These are phyloP conservation scores for Talaromyces wortmannii DNA, from an alignment of 495 filamentous ascomycete species.

Conservation along the genomic window DNA sequence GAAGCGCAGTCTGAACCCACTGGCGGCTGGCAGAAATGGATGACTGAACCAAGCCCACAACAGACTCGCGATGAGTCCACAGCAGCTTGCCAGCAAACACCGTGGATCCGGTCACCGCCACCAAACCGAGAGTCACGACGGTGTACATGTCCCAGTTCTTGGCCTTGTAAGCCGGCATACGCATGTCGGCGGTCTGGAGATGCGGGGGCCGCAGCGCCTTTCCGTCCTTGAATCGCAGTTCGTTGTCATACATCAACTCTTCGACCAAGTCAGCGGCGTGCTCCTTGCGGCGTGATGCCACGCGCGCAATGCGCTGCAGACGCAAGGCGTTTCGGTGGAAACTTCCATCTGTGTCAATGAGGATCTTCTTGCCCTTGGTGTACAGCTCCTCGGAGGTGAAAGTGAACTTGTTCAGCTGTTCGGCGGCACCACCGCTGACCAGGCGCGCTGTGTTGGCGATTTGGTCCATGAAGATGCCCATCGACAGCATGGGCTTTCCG, in stretches of 20 bases:
- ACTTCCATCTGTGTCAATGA: slow-evolving; percentile 10
- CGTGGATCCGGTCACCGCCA: slow-evolving; percentile 3
- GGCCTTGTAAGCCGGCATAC: slow-evolving; percentile 26
- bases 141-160: slow-evolving; percentile 23
- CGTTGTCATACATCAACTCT: slow-evolving; percentile 28
- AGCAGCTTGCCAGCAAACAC: slow-evolving; percentile 2
- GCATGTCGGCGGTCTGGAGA: slow-evolving; percentile 31
- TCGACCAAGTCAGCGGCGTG: slow-evolving; percentile 29
- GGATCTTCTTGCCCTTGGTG: slow-evolving; percentile 12
- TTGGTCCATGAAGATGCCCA: slow-evolving; percentile 30
- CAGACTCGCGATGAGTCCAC: slow-evolving; percentile 3
- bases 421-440: slow-evolving; percentile 17
- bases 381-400: slow-evolving; percentile 24
- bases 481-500: slow-evolving; percentile 21
- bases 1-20: not conserved
- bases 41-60: slow-evolving; percentile 1
- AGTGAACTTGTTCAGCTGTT: slow-evolving; percentile 18
- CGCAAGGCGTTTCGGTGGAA: slow-evolving; percentile 18
- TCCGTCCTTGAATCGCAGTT: slow-evolving; percentile 13
- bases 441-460: slow-evolving; percentile 21
- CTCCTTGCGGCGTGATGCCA: slow-evolving; percentile 23
- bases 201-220: slow-evolving; percentile 22
- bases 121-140: slow-evolving; percentile 5
- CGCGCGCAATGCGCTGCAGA: slow-evolving; percentile 23
- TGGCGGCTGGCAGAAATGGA: slow-evolving; percentile 4